Evolutionary conservation across 306 rosid genomes (phyloP).

Genomic region (Trichosanthes cucumerina): DNA sequence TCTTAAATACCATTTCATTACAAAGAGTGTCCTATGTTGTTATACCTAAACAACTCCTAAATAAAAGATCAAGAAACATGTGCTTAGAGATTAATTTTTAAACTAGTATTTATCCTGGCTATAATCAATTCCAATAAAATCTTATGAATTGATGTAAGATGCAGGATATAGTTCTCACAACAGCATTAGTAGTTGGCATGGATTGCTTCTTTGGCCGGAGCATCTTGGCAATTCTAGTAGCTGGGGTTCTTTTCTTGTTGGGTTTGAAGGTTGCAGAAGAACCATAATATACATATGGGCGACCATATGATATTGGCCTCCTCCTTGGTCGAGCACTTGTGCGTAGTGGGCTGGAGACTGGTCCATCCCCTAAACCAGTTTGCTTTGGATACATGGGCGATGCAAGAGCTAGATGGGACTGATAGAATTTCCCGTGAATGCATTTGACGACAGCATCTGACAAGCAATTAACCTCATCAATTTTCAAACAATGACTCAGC

Average conservation of each 20-base stretch:
- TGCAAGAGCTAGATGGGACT: slow-evolving; percentile 16
- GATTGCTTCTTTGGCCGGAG: not conserved
- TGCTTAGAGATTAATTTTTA: not conserved
- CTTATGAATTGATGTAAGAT: not conserved
- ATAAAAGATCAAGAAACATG: not conserved
- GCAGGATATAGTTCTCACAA: slow-evolving; percentile 7
- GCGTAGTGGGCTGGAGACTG: slow-evolving; percentile 46
- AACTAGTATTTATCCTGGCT: not conserved
- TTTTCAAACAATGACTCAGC: not conserved
- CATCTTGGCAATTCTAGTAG: slow-evolving; percentile 70
- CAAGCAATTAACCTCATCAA: not conserved
- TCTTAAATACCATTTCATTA: not conserved
- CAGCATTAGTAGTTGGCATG: slow-evolving; percentile 26
- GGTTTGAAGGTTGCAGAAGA: slow-evolving; percentile 7
- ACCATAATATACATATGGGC: slow-evolving; percentile 22
- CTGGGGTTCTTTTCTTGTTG: slow-evolving; percentile 52
- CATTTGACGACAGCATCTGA: not conserved
- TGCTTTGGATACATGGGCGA: slow-evolving; percentile 56
- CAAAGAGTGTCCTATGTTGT: not conserved
- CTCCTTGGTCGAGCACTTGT: slow-evolving; percentile 65
- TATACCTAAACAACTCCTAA: not conserved
- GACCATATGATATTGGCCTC: slow-evolving; percentile 41
- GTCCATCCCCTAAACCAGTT: slow-evolving; percentile 47
- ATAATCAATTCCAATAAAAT: not conserved
- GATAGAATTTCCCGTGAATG: slow-evolving; percentile 12